Conservation (phyloP, 108 stramenopile genomes). For the Nitzschia sp. region DNA sequence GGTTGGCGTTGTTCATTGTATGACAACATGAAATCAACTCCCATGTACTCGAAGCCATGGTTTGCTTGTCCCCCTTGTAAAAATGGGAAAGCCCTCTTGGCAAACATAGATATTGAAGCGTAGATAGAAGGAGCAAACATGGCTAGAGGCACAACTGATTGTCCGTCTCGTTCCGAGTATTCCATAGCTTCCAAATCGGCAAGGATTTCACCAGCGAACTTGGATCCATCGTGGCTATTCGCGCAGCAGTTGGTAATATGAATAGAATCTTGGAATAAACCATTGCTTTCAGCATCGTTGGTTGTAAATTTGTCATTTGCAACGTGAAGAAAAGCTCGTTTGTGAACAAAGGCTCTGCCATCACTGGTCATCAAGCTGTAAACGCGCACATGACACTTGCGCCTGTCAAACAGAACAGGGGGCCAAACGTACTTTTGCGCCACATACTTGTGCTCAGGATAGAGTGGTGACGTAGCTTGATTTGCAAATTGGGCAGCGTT, state of each 20-base stretch:
- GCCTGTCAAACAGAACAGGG: constrained; percentile 56
- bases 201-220: constrained; percentile 85
- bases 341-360: constrained; percentile 76
- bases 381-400: constrained; percentile 82
- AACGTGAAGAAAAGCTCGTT: constrained; percentile 76
- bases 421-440: constrained; percentile 84
- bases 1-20: constrained; percentile 40
- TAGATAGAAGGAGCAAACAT: constrained; percentile 68
- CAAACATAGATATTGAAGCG: constrained; percentile 54
- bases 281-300: constrained; percentile 15
- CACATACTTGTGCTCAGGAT: constrained; percentile 61
- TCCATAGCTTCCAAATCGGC: constrained; percentile 48
- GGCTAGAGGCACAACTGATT: constrained; percentile 49
- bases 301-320: constrained; percentile 71
- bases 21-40: constrained; percentile 80
- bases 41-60: constrained; percentile 84
- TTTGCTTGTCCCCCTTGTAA: constrained; percentile 74
- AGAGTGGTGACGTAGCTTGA: constrained; percentile 19
- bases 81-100: constrained; percentile 43
- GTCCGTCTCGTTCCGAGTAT: constrained; percentile 22
- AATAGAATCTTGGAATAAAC: constrained; percentile 38
- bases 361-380: constrained; percentile 65
- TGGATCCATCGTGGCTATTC: constrained; percentile 67
- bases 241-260: constrained; percentile 91
- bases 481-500: constrained; percentile 43